Evolutionary conservation across 148 eudicot species (phyloP), one percentile per base, ranked within the genome.

Genomic region (Vaccinium darrowii): DNA sequence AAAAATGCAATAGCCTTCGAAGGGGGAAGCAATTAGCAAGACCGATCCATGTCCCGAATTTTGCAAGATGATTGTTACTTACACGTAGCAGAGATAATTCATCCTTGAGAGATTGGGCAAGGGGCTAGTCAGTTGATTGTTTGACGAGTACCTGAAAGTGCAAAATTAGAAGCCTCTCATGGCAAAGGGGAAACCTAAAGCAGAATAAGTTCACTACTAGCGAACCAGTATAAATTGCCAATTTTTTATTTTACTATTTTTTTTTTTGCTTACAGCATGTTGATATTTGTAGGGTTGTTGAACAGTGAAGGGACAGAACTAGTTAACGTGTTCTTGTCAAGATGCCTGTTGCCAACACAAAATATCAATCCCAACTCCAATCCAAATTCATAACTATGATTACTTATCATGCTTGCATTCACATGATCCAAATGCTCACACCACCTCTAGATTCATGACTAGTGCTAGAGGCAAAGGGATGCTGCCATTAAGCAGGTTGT

Each of bases 381-480:
- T 19, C 3, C 18, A 43, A 60, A 4, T 19, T 75, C 80, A 74
- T 23, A 21, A 12, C 47, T 33, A 54, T 7, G 8, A 50, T 11
- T 27, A 14, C 33, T 49, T 50, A 16, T 19, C 1, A 18, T 13
- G 30, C 43, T 82, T 50, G 56, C 33, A 56, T 25, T 71, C 3
- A 79, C 56, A 14, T 25, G 88, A 43, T 62, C 69, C 18, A 81
- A 83, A 90, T 89, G 90, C 98, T 93, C 87, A 95, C 98, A 95
- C 30, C 43, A 89, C 95, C 91, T 91, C 95, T 84, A 95, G 57
- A 56, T 54, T 75, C 52, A 49, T 80, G 36, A 94, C 94, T 81
- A 90, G 89, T 86, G 94, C 91, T 75, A 95, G 81, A 0, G 94
- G 88, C 3, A 90, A 27, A 23, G 98, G 98, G 57, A 95, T 92